phyloP scores from a whole-genome alignment of 208 protist genomes.

The Acanthamoeba triangularis region DNA sequence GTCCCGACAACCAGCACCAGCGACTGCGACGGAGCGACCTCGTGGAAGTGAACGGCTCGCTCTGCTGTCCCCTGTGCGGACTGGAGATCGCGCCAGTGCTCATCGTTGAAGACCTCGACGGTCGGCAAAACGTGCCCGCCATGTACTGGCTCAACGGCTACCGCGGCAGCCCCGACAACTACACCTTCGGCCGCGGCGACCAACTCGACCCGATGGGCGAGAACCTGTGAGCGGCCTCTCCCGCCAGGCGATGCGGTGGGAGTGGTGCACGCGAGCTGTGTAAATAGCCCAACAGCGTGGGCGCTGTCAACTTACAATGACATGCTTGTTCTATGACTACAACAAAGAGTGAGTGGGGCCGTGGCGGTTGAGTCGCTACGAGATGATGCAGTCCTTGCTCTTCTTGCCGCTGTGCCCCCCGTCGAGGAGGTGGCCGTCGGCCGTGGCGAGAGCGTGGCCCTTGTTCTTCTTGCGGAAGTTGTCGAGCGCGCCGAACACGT shows the following conservation, averaged over 20 bases:
- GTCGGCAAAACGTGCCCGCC: not conserved
- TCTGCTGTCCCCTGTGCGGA: not conserved
- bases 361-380: not conserved
- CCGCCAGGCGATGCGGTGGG: no score
- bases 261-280: not conserved
- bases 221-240: not conserved
- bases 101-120: not conserved
- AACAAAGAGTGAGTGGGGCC: no score
- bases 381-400: constrained; percentile 57
- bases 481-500: constrained; percentile 17
- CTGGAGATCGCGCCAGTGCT: constrained; percentile 32
- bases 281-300: not conserved
- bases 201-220: not conserved
- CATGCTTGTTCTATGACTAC: no score
- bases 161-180: not conserved
- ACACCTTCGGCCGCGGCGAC: not conserved
- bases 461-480: constrained; percentile 51
- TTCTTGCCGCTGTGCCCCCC: constrained; percentile 13
- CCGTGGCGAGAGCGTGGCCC: not conserved
- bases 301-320: no score
- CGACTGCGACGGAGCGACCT: not conserved
- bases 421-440: not conserved
- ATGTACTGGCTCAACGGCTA: constrained; percentile 26
- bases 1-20: not conserved
- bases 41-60: constrained; percentile 11